Conservation (phyloP, 805 yeast genomes). For the Spencermartinsiella europaea region DNA sequence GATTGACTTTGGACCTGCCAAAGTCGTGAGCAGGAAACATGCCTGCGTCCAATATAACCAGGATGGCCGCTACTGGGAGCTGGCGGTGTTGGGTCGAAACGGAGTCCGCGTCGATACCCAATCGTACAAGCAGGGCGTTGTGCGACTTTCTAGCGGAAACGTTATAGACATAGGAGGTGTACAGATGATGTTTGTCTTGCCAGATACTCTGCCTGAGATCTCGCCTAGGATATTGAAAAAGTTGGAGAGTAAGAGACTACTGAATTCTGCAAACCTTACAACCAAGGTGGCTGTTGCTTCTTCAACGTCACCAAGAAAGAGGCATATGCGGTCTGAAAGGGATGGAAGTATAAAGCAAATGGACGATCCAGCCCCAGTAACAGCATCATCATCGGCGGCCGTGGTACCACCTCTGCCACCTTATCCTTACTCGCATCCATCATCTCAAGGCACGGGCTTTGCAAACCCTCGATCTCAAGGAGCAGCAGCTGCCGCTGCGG, state of each 20-base stretch:
- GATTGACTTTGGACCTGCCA: conserved; percentile 94
- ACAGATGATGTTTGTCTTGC: conserved; percentile 97
- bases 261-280: not conserved
- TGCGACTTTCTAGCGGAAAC: conserved; percentile 72
- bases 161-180: conserved; percentile 93
- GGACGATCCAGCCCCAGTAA: not conserved
- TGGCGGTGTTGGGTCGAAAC: conserved; percentile 78
- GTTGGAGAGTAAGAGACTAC: not conserved
- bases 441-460: no score
- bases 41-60: conserved; percentile 78
- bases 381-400: not conserved
- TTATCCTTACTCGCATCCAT: not conserved
- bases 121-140: conserved; percentile 39
- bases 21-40: conserved; percentile 91
- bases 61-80: conserved; percentile 76
- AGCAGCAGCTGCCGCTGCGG: not conserved
- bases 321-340: not conserved
- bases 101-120: conserved; percentile 86
- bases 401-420: not conserved
- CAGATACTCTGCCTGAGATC: conserved; percentile 75
- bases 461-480: no score
- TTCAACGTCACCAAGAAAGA: not conserved
- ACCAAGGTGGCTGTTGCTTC: not conserved
- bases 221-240: conserved; percentile 31
- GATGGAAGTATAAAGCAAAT: not conserved